Evolutionary conservation across 257 asterid genomes (phyloP), one percentile per base, ranked within the genome.

Genomic region (Salvia hispanica): DNA sequence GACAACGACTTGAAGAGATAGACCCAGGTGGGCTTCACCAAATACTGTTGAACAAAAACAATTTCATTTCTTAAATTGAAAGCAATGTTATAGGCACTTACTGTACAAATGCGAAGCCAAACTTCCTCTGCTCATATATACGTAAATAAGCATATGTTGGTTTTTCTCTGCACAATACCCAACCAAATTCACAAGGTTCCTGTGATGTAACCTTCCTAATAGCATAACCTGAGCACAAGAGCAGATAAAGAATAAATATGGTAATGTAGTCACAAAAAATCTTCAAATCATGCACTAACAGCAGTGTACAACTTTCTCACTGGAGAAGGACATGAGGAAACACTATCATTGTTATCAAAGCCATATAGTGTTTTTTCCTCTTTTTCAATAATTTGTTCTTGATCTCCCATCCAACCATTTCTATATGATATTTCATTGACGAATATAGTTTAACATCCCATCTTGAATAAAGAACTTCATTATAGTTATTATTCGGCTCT

Each of bases 131-230:
- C 90, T 87, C 98, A 93, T 93, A 77, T 82, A 88, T 37, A 90
- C 96, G 36, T 93, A 93, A 70, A 93, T 82, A 68, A 93, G 97
- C 88, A 93, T 88, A 75, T 85, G 87, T 65, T 90, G 95, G 77
- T 83, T 87, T 86, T 83, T 92, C 80, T 93, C 98, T 55, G 97
- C 95, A 72, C 98, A 93, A 59, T 86, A 93, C 64, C 98, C 98
- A 55, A 90, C 84, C 88, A 93, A 85, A 86, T 93, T 93, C 84
- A 90, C 98, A 42, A 93, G 95, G 89, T 90, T 93, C 76, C 96
- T 82, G 64, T 93, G 98, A 80, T 90, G 98, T 76, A 93, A 78
- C 86, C 98, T 83, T 79, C 96, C 98, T 58, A 93, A 79, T 80
- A 93, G 76, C 88, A 79, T 85, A 69, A 93, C 98, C 98, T 93